phyloP scores from a whole-genome alignment of 108 stramenopile genomes.

The Thalassiosira profunda region DNA sequence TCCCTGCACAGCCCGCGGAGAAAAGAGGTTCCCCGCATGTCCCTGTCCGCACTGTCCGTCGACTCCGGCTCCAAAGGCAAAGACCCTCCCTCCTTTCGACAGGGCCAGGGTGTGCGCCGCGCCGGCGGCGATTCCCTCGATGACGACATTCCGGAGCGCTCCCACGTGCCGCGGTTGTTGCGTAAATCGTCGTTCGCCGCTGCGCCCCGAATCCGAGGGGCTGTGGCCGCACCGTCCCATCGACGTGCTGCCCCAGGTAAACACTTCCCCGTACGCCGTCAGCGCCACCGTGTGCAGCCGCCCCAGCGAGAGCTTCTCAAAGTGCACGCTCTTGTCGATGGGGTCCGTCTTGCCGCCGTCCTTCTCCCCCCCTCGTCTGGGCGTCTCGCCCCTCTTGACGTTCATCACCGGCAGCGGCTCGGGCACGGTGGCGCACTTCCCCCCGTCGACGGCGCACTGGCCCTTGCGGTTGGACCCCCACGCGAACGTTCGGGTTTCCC shows the following conservation, averaged over 20 bases:
- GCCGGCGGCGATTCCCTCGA: slow-evolving; percentile 84
- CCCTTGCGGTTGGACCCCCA: slow-evolving; percentile 85
- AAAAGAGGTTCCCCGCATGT: slow-evolving; percentile 47
- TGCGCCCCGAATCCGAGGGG: slow-evolving; percentile 25
- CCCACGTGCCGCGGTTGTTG: slow-evolving; percentile 67
- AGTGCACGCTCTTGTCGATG: slow-evolving; percentile 43
- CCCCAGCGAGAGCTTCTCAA: slow-evolving; percentile 68
- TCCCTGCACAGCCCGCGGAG: slow-evolving; percentile 32
- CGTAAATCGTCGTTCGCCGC: slow-evolving; percentile 46
- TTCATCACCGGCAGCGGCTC: slow-evolving; percentile 39
- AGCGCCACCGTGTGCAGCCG: slow-evolving; percentile 76
- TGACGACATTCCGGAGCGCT: slow-evolving; percentile 61
- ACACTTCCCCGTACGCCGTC: slow-evolving; percentile 67
- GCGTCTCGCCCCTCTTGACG: slow-evolving; percentile 30
- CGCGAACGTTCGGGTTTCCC: slow-evolving; percentile 60
- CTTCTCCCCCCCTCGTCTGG: slow-evolving; percentile 1
- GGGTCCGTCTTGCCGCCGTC: slow-evolving; percentile 1
- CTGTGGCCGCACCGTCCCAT: slow-evolving; percentile 79
- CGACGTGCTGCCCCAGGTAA: slow-evolving; percentile 79
- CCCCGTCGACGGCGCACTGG: slow-evolving; percentile 68
- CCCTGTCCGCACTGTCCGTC: slow-evolving; percentile 97
- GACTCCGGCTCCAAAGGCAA: slow-evolving; percentile 90
- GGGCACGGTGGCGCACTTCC: slow-evolving; percentile 57
- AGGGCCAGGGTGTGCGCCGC: slow-evolving; percentile 95
- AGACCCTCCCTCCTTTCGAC: slow-evolving; percentile 84